Percentiles rank a stretch among this genome's conserved stretches.
These are phyloP conservation scores for Lactarius vividus DNA, from an alignment of 768 basidiomycete species.

Conservation along the genomic window DNA sequence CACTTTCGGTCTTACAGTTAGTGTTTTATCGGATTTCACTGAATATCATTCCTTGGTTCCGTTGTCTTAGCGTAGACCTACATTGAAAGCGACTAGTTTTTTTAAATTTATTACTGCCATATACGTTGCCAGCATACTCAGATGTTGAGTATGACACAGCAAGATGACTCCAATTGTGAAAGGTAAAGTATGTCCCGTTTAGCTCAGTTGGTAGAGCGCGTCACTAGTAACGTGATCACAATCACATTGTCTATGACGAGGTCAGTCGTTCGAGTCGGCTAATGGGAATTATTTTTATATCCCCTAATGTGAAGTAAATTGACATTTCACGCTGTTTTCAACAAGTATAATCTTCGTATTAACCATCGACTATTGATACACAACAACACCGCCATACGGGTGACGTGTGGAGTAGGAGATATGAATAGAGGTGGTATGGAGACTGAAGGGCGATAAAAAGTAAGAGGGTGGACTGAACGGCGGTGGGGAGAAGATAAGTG, in stretches of 20 bases:
- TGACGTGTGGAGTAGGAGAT: background rate
- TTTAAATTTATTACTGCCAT: too few species aligned
- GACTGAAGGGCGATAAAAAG: background rate
- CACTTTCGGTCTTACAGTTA: too few species aligned
- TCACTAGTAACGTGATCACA: slow-evolving; percentile 47
- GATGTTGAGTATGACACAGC: too few species aligned
- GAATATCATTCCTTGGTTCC: too few species aligned
- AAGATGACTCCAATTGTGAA: background rate
- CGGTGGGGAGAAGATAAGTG: background rate
- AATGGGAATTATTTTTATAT: slow-evolving; percentile 18
- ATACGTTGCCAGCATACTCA: too few species aligned
- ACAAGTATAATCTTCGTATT: background rate
- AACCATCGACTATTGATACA: background rate
- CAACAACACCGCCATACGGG: background rate
- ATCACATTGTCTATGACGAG: slow-evolving; percentile 20
- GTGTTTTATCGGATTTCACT: too few species aligned
- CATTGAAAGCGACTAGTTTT: too few species aligned
- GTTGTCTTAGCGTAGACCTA: too few species aligned
- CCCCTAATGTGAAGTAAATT: too few species aligned
- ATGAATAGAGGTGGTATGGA: background rate
- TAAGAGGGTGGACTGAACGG: background rate
- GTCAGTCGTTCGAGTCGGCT: slow-evolving; percentile 27
- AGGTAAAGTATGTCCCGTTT: slow-evolving; percentile 30
- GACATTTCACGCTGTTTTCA: background rate
- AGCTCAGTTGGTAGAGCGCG: slow-evolving; percentile 56